A percentile compares a stretch with the other conserved stretches of the same genome.
Evolutionary conservation across 495 filamentous ascomycete genomes (phyloP).

Genomic region (Pyrenopolyporus hunteri): DNA sequence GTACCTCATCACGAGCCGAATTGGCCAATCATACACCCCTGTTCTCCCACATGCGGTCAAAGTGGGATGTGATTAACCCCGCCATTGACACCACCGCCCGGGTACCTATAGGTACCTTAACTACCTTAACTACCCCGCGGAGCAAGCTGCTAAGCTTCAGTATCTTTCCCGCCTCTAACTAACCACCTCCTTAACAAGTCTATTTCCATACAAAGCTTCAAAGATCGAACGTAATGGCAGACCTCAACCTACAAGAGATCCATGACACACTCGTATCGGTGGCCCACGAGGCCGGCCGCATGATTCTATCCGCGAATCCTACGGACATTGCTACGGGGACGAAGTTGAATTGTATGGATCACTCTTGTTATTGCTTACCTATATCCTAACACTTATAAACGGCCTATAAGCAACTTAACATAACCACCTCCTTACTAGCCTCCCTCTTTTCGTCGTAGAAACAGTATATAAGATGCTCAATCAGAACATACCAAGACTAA

Average conservation of each 20-base stretch:
- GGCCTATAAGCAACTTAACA: neutral
- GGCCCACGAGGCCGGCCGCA: constrained; percentile 78
- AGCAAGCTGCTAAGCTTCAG: constrained; percentile 6
- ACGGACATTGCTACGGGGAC: constrained; percentile 64
- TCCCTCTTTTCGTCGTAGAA: neutral
- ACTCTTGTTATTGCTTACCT: constrained; percentile 24
- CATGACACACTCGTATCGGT: constrained; percentile 78
- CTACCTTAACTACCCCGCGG: neutral
- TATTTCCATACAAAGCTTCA: neutral
- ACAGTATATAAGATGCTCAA: neutral
- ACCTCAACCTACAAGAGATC: constrained; percentile 75
- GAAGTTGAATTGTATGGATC: constrained; percentile 81
- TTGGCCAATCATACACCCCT: constrained; percentile 21
- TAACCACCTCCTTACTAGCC: neutral
- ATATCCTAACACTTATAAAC: constrained; percentile 3
- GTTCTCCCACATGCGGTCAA: constrained; percentile 28
- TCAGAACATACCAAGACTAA: neutral
- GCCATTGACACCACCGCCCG: neutral
- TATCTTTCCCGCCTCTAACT: neutral
- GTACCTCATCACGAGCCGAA: too few species aligned
- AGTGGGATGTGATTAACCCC: constrained; percentile 10
- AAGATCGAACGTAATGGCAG: constrained; percentile 45
- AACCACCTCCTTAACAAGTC: neutral
- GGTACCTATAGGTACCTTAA: constrained; percentile 4
- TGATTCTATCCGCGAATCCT: constrained; percentile 79